Base-by-base conservation (phyloP, 371 early-diverging fungal genomes). In the Blyttiomyces sp. region DNA sequence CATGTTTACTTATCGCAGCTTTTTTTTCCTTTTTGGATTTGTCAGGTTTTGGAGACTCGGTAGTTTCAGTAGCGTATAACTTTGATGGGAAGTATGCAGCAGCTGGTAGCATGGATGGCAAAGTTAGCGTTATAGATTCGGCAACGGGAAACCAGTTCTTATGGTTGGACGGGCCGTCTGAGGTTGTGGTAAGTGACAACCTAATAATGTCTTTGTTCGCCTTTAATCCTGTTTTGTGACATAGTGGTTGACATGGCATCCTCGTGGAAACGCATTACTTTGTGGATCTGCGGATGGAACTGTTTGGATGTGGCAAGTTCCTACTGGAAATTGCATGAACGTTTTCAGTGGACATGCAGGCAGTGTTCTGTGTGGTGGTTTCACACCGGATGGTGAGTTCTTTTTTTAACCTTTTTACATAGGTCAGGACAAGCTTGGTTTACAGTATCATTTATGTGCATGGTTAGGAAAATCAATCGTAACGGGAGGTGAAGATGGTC, bases 91-190 rank as follows among this genome's bases (percentile, higher is more conserved):
- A 79, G 52, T 89, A 84, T 63, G 85, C 90, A 50, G 96, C 96
- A 9, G 86, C 90, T 3, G 98, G 91, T 30, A 93, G 92, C 33
- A 93, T 97, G 97, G 98, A 97, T 65, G 97, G 97, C 55, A 87
- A 86, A 58, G 82, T 96, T 36, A 81, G 82, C 53, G 92, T 98
- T n/a, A 91, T 88, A 81, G 80, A 83, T 2, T 72, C 84, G 27
- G 73, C 73, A 7, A 81, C 76, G 17, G 88, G 89, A 33, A 75
- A 82, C 59, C 73, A 75, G 35, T 79, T 88, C 26, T 72, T 77
- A 1, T 59, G 77, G 17, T 82, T 94, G 19, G 96, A 96, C 57
- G 96, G 96, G 3, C 93, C 96, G 11, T 87, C 87, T 67, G 98
- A 96, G 72, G 80, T 94, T 31, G 80, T 84, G 31, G 90, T 86